Evolutionary conservation across 768 basidiomycete genomes (phyloP).

Genomic region (Megacollybia marginata): DNA sequence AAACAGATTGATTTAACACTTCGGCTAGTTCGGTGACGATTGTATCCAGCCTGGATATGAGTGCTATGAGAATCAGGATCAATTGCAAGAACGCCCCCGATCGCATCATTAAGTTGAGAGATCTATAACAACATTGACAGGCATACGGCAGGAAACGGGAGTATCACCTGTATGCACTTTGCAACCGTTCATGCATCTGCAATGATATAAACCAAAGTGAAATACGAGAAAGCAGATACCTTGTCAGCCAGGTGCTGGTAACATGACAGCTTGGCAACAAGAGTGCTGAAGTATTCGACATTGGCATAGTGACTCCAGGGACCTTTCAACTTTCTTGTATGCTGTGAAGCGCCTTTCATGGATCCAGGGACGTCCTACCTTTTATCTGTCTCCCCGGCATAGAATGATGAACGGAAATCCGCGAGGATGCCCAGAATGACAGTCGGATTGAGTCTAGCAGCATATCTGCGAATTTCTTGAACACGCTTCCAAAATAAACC

Average conservation of each 20-base stretch:
- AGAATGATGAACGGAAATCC: conserved; percentile 43
- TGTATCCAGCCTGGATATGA: conserved; percentile 48
- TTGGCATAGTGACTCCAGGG: conserved; percentile 61
- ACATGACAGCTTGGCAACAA: conserved; percentile 26
- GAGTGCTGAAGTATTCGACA: conserved; percentile 20
- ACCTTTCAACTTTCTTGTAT: conserved; percentile 48
- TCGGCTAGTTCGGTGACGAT: conserved; percentile 38
- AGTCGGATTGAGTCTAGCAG: conserved; percentile 26
- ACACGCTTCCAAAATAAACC: conserved; percentile 68
- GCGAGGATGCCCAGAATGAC: conserved; percentile 25
- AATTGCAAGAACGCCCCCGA: conserved; percentile 68
- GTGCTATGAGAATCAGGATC: conserved; percentile 52
- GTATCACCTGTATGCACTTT: conserved; percentile 46
- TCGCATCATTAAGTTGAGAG: conserved; percentile 58
- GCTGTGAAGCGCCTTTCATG: background rate
- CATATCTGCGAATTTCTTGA: conserved; percentile 51
- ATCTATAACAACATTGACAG: conserved; percentile 28
- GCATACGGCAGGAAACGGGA: background rate
- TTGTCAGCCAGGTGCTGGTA: conserved; percentile 36
- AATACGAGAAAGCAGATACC: conserved; percentile 20
- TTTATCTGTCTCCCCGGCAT: conserved; percentile 26
- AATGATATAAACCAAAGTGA: background rate
- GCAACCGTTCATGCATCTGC: conserved; percentile 41
- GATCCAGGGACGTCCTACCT: conserved; percentile 26
- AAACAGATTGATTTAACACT: conserved; percentile 21